Percentiles rank a stretch among this genome's conserved stretches.
Conservation (phyloP, 2,329 filamentous ascomycete genomes). For the Nothomitra cinnamomea region DNA sequence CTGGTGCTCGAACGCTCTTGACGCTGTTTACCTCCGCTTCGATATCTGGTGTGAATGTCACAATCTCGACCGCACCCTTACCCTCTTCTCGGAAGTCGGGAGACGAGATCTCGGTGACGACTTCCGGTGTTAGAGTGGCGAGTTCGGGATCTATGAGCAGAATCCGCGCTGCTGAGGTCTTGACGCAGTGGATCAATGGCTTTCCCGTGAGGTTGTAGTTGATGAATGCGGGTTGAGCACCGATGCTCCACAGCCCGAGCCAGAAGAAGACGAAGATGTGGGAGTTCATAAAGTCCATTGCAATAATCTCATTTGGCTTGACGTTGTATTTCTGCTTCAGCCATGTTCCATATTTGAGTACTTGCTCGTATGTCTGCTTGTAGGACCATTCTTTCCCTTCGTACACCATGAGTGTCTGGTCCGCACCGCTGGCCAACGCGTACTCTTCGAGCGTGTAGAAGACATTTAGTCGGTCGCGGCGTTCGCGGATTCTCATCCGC, state of each 20-base stretch:
- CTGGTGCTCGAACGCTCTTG: constrained; percentile 37
- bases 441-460: constrained; percentile 61
- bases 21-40: constrained; percentile 36
- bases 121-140: constrained; percentile 28
- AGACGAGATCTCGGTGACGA: constrained; percentile 23
- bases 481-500: constrained; percentile 30
- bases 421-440: constrained; percentile 33
- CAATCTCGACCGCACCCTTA: constrained; percentile 35
- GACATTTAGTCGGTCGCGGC: constrained; percentile 44
- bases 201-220: constrained; percentile 69
- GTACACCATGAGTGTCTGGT: constrained; percentile 45
- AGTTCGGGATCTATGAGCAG: constrained; percentile 56
- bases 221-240: constrained; percentile 69
- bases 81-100: constrained; percentile 25
- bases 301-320: constrained; percentile 57
- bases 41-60: constrained; percentile 42
- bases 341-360: constrained; percentile 60
- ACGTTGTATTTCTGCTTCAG: constrained; percentile 47
- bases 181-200: constrained; percentile 57
- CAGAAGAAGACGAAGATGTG: constrained; percentile 61
- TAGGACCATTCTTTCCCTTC: constrained; percentile 56
- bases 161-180: constrained; percentile 46
- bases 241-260: constrained; percentile 67
- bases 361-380: constrained; percentile 53
- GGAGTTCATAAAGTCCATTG: constrained; percentile 66